Conservation (phyloP, 495 filamentous ascomycete species). For the Xylaria curta region DNA sequence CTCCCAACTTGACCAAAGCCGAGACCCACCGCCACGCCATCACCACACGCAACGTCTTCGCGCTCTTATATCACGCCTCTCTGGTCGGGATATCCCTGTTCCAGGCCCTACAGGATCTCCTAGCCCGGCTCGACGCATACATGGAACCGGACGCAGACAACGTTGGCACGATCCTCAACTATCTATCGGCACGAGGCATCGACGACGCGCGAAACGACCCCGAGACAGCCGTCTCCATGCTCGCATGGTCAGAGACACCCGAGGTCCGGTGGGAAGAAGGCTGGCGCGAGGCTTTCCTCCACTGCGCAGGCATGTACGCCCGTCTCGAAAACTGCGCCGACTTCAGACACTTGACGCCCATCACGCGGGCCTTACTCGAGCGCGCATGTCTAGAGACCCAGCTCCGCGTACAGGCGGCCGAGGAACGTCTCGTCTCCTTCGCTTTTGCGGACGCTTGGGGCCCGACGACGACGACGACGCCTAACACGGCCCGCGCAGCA, state of each 20-base stretch:
- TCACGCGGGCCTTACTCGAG: conserved; percentile 69
- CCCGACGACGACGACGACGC: no score
- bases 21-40: conserved; percentile 61
- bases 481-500: conserved; percentile 49
- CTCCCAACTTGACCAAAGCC: conserved; percentile 49
- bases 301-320: conserved; percentile 69
- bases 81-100: conserved; percentile 65
- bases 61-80: conserved; percentile 60
- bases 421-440: conserved; percentile 63
- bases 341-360: conserved; percentile 63
- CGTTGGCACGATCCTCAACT: conserved; percentile 61
- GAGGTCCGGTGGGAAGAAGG: conserved; percentile 68
- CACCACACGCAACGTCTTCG: conserved; percentile 69
- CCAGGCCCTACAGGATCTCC: conserved; percentile 64
- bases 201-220: conserved; percentile 72
- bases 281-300: conserved; percentile 72
- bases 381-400: conserved; percentile 67
- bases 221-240: conserved; percentile 63
- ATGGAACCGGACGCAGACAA: conserved; percentile 56
- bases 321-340: conserved; percentile 61
- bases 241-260: conserved; percentile 68
- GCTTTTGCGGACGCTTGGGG: conserved; percentile 70
- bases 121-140: conserved; percentile 59
- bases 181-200: conserved; percentile 62
- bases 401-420: conserved; percentile 65